Evolutionary conservation across 1,284 basidiomycete species (phyloP).

Genomic region (Coriolopsis trogii): DNA sequence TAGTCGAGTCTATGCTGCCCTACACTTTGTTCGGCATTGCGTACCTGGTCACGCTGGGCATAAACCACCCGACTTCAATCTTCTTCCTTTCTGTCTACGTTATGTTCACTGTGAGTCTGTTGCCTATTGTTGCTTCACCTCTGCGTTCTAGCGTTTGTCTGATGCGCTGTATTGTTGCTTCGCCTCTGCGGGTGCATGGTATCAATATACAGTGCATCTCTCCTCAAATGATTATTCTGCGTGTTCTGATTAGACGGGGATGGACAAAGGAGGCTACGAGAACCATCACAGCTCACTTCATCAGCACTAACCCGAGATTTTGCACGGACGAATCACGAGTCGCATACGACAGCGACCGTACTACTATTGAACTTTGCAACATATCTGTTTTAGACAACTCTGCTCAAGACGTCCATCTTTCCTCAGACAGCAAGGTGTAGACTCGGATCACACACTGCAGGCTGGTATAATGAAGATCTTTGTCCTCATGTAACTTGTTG

Average conservation of each 20-base stretch:
- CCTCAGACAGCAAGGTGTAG: too few relatives aligned
- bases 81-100: slow-evolving; percentile 15
- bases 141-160: neutral
- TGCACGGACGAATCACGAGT: too few relatives aligned
- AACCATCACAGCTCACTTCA: too few relatives aligned
- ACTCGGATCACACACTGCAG: too few relatives aligned
- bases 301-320: too few relatives aligned
- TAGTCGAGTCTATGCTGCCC: slow-evolving; percentile 21
- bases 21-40: slow-evolving; percentile 11
- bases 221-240: slow-evolving; percentile 37
- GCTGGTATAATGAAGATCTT: too few relatives aligned
- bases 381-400: too few relatives aligned
- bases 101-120: slow-evolving; percentile 13
- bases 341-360: too few relatives aligned
- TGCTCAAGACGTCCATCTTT: too few relatives aligned
- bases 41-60: slow-evolving; percentile 7
- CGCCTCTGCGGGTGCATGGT: neutral
- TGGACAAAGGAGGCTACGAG: too few relatives aligned
- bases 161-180: neutral
- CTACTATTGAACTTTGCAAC: too few relatives aligned
- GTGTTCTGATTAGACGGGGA: slow-evolving; percentile 33
- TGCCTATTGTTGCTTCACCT: neutral
- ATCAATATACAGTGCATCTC: slow-evolving; percentile 28
- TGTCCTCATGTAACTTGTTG: too few relatives aligned
- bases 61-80: slow-evolving; percentile 6